A percentile compares a stretch with the other conserved stretches of the same genome.
phyloP scores from a whole-genome alignment of 306 rosid species.

The Datisca glomerata region DNA sequence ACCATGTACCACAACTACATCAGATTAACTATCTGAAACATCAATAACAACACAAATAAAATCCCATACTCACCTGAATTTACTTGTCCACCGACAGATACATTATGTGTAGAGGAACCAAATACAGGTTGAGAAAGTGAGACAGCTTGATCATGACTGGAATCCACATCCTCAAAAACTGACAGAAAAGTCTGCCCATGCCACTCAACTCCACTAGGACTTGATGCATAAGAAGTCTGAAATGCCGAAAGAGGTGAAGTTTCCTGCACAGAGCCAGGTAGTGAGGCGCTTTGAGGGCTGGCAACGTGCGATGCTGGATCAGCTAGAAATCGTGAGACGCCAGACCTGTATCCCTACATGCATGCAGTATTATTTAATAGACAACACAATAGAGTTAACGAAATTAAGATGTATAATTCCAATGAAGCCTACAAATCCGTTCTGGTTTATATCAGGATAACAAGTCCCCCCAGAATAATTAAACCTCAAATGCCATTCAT shows the following conservation, averaged over 20 bases:
- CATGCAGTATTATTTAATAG: conserved; percentile 14
- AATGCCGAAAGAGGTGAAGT: conserved; percentile 21
- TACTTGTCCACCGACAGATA: conserved; percentile 23
- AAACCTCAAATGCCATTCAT: too few relatives aligned
- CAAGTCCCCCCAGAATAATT: too few relatives aligned
- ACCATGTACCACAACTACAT: too few relatives aligned
- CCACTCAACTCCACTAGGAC: too few relatives aligned
- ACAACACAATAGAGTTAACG: conserved; percentile 3
- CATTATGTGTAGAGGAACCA: conserved; percentile 18
- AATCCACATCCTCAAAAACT: conserved; percentile 37
- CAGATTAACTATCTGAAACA: too few relatives aligned
- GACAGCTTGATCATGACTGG: conserved; percentile 17
- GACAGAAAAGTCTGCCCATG: conserved; percentile 18
- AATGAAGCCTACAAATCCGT: too few relatives aligned
- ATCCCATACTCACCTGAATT: conserved; percentile 23
- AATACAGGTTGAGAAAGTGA: conserved; percentile 19
- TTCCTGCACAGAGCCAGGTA: conserved; percentile 24
- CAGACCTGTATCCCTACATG: conserved; percentile 44
- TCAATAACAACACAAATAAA: too few relatives aligned
- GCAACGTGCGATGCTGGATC: conserved; percentile 32
- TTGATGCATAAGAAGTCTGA: conserved; percentile 32
- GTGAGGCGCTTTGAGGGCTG: conserved; percentile 28
- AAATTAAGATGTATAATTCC: conserved; percentile 1
- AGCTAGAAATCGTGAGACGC: conserved; percentile 28
- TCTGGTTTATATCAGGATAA: too few relatives aligned